phyloP scores from a whole-genome alignment of 2,329 filamentous ascomycete species.

The Pseudogymnoascus sp. region DNA sequence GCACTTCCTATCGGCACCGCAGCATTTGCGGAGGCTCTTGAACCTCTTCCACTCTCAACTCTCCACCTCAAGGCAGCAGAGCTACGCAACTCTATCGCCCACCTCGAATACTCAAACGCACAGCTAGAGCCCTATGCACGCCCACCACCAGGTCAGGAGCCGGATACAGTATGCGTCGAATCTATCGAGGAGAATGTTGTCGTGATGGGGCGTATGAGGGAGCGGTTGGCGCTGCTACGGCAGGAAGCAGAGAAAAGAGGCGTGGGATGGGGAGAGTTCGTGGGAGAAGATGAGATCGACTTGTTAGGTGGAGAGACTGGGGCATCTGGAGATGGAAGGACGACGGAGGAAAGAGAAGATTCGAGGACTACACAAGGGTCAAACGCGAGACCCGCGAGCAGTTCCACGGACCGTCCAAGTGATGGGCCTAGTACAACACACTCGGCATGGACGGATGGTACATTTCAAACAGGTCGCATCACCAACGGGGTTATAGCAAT shows the following conservation, averaged over 20 bases:
- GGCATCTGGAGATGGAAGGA: slow-evolving; percentile 17
- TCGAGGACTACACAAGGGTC: slow-evolving; percentile 8
- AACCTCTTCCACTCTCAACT: slow-evolving; percentile 54
- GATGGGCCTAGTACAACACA: slow-evolving; percentile 8
- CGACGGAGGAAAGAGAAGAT: slow-evolving; percentile 13
- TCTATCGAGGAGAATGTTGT: slow-evolving; percentile 64
- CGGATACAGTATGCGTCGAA: slow-evolving; percentile 65
- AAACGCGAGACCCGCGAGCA: slow-evolving; percentile 4
- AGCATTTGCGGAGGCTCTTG: slow-evolving; percentile 59
- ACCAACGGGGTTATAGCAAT: slow-evolving; percentile 42
- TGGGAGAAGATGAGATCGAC: slow-evolving; percentile 36
- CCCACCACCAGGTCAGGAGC: slow-evolving; percentile 27
- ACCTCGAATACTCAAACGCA: slow-evolving; percentile 66
- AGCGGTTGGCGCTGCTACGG: slow-evolving; percentile 51
- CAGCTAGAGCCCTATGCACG: slow-evolving; percentile 63
- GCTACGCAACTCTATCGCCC: slow-evolving; percentile 64
- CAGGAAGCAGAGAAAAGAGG: slow-evolving; percentile 53
- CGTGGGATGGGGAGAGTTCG: slow-evolving; percentile 48
- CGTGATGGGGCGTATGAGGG: slow-evolving; percentile 60
- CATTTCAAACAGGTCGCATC: slow-evolving; percentile 53
- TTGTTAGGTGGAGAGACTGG: slow-evolving; percentile 2
- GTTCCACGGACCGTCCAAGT: slow-evolving; percentile 3
- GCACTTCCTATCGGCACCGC: slow-evolving; percentile 51
- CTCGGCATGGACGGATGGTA: slow-evolving; percentile 53
- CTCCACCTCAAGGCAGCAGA: slow-evolving; percentile 70